Percentiles rank a stretch among this genome's conserved stretches.
Evolutionary conservation across 371 early-diverging fungal genomes (phyloP).

Genomic region (Actinomucor elegans): DNA sequence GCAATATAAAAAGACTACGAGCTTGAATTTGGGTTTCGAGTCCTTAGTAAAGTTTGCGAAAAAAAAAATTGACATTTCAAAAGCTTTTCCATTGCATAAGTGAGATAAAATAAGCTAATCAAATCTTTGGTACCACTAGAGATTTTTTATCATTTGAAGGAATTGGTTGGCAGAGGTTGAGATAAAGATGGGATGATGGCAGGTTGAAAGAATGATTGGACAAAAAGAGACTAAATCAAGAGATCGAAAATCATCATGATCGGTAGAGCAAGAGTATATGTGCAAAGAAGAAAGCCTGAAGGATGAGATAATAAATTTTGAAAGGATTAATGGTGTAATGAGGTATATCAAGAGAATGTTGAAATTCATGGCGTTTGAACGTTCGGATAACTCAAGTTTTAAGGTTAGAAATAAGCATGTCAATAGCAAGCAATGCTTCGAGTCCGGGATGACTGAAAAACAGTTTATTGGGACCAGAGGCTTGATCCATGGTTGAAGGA

Average conservation of each 20-base stretch:
- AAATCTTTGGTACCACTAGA: too few relatives aligned
- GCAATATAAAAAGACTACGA: too few relatives aligned
- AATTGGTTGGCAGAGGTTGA: too few relatives aligned
- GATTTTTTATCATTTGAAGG: too few relatives aligned
- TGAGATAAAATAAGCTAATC: too few relatives aligned
- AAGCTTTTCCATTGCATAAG: neutral
- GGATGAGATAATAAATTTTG: neutral
- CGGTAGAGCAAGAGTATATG: too few relatives aligned
- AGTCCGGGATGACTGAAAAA: neutral
- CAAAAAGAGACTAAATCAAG: neutral
- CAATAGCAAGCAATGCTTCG: neutral
- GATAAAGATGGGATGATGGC: neutral
- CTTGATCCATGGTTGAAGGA: neutral
- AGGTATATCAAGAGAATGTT: too few relatives aligned
- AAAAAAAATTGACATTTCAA: too few relatives aligned
- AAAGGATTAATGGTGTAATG: neutral
- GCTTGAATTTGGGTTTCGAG: too few relatives aligned
- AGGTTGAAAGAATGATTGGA: neutral
- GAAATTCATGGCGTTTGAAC: too few relatives aligned
- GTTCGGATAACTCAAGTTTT: neutral
- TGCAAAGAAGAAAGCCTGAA: neutral
- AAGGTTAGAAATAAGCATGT: neutral
- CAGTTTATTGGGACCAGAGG: neutral
- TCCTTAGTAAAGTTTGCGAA: too few relatives aligned
- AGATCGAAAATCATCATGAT: neutral